These are phyloP conservation scores for Strobilomyces dryophilus DNA, from an alignment of 768 basidiomycete genomes.

Conservation along the genomic window DNA sequence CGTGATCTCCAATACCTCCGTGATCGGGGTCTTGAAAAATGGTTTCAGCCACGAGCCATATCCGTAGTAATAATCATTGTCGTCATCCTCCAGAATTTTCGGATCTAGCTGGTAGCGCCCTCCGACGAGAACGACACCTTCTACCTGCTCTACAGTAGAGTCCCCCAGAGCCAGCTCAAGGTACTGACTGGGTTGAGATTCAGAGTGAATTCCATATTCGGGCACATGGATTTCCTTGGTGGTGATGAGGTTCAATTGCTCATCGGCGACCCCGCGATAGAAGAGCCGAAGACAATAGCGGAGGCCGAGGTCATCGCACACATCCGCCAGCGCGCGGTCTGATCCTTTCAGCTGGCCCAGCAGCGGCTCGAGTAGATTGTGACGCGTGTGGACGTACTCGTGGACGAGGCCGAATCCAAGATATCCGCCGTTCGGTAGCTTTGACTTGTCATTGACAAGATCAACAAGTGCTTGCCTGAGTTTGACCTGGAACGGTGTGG, in stretches of 20 bases:
- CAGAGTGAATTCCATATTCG: neutral
- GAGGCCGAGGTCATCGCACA: constrained; percentile 5
- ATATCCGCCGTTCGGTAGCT: constrained; percentile 9
- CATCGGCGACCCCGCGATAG: neutral
- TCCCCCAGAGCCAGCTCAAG: neutral
- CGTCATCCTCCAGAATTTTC: neutral
- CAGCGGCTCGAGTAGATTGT: neutral
- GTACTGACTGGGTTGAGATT: rapidly evolving
- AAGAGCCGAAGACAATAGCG: constrained; percentile 2
- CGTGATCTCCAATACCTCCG: constrained; percentile 10
- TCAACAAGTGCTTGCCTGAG: constrained; percentile 1
- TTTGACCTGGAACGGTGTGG: neutral
- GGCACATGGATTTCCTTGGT: neutral
- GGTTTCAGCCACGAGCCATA: neutral
- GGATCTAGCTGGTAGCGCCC: neutral
- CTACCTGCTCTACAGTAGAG: neutral
- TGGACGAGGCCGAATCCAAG: constrained; percentile 14
- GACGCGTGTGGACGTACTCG: constrained; percentile 7
- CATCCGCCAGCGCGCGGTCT: constrained; percentile 6
- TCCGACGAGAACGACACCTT: constrained; percentile 4
- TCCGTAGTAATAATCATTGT: neutral
- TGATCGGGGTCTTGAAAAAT: constrained; percentile 3
- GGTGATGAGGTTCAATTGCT: neutral
- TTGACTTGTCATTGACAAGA: neutral
- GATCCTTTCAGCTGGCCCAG: constrained; percentile 11